Evolutionary conservation across 2,329 filamentous ascomycete species (phyloP).

Genomic region (Aspergillus piperis): DNA sequence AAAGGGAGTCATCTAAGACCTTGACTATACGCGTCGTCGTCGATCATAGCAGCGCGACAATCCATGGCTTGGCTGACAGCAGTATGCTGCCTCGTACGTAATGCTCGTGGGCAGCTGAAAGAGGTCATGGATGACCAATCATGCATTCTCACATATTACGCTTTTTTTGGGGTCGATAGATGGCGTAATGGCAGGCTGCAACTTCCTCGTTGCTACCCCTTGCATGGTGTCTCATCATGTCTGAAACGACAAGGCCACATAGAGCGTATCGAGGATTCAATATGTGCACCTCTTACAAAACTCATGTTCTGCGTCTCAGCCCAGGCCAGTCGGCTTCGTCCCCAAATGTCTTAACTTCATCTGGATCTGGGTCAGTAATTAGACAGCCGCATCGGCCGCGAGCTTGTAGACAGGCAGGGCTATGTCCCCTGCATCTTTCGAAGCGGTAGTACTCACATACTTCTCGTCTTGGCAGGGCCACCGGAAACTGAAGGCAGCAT

Average conservation of each 20-base stretch:
- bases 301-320: neutral
- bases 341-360: neutral
- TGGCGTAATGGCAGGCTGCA: neutral
- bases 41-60: neutral
- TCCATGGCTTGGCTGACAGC: neutral
- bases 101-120: neutral
- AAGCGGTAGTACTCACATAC: neutral
- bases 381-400: neutral
- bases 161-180: neutral
- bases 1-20: neutral
- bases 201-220: neutral
- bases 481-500: neutral
- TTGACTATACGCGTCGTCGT: neutral
- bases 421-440: neutral
- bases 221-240: constrained; percentile 4
- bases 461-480: neutral
- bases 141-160: constrained; percentile 3
- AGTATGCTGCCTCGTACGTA: neutral
- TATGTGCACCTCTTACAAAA: neutral
- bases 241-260: neutral
- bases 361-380: neutral
- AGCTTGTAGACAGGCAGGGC: neutral
- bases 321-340: neutral
- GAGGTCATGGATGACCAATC: neutral
- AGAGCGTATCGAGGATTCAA: neutral